Evolutionary conservation across 805 yeast genomes (phyloP), one percentile per base, ranked within the genome.

Genomic region (Metschnikowia kunwiensis): DNA sequence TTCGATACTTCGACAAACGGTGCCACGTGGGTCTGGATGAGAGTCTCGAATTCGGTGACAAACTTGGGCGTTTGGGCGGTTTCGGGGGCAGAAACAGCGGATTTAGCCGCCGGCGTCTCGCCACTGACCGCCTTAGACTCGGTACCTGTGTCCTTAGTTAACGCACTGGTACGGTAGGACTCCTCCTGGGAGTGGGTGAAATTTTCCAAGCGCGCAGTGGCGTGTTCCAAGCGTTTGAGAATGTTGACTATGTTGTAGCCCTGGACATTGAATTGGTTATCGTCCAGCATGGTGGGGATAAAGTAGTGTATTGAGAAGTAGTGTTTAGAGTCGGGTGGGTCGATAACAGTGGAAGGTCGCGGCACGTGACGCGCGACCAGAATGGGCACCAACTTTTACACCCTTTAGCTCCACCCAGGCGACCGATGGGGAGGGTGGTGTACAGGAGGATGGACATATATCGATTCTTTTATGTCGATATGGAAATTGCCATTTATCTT

Each of bases 141-240:
- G 25, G 7, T 21, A 18, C 27, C 40, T 15, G 41, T 8, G 7
- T 27, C 31, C 31, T 38, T 24, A 11, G 38, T n/a, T 29, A 30
- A 24, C 16, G 34, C 27, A 24, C 34, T 38, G 27, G 42, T 29
- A 38, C 63, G 65, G 34, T 67, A 53, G 31, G 75, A 69, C 24
- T 76, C 78, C 50, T 81, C 86, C 55, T 86, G 95, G 58, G 74
- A 80, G 35, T 83, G 73, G 20, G 94, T 86, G 30, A 88, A 79
- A 58, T 88, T 96, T 55, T 88, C 97, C 49, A 88, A 76, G 32
- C 97, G 78, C 5, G 95, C 82, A 7, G 97, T 86, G 23, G 96
- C 96, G 11, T 95, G 91, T 60, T 88, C 97, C 51, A 88, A 75
- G 48, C 95, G 74, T 53, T 57, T 68, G 40, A 67, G 64, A 37